Evolutionary conservation across 129 eudicot genomes (phyloP), one percentile per base, ranked within the genome.

Genomic region (Chrysanthemum makinoi): DNA sequence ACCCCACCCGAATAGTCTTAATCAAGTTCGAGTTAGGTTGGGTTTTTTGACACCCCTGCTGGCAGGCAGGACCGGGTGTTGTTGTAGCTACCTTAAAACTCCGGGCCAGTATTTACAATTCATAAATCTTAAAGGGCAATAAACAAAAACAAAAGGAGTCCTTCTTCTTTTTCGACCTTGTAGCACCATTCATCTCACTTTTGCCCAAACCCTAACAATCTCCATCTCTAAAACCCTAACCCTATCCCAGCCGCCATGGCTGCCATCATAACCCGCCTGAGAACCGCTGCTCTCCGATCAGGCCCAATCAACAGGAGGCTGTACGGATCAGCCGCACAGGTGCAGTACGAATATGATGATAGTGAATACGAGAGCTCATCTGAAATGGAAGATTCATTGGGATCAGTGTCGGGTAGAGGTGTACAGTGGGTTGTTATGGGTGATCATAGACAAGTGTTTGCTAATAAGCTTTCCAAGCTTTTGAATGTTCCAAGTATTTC

Each of bases 371-470:
- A 61, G 49, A 72, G 66, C 13, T 53, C 39, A 44, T 73, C 70
- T 5, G 76, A 65, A 62, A 58, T 77, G 69, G 83, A 76, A 79
- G 97, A 81, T 19, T 85, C 89, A 0, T 83, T 87, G 61, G 96
- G 88, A 26, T 95, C 88, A 75, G 85, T 79, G 9, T 76, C 86
- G 10, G 85, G 80, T 47, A 83, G 99, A 70, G 97, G 97, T 24
- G 94, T 95, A 0, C 99, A 95, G 74, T 95, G 99, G 99, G 99
- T 95, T 33, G 75, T 95, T 17, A 79, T 95, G 72, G 99, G 97
- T 17, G 96, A 95, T 68, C 99, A 83, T 75, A 80, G 91, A 65
- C 97, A 86, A 73, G 89, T 95, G 61, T 95, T 86, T 50, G 99
- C 99, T 3, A 65, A 86, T 69, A 79, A 83, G 74, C 85, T 95